Percentiles rank a stretch among this genome's conserved stretches.
phyloP scores from a whole-genome alignment of 2,329 filamentous ascomycete genomes.

The Exophiala dermatitidis region DNA sequence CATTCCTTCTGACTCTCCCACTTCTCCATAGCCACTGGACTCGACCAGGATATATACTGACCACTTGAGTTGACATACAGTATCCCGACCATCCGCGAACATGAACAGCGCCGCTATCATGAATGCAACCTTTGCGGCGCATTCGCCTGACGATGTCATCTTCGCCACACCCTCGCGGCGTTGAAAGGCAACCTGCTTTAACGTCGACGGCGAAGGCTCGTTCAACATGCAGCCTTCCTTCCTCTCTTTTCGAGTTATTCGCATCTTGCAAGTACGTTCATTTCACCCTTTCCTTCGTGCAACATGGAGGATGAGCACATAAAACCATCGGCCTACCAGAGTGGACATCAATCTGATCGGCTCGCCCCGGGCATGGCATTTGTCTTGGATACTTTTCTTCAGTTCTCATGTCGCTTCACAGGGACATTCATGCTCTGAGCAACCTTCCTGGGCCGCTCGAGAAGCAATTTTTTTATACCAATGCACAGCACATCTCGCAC shows the following conservation, averaged over 20 bases:
- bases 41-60: neutral
- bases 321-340: too few relatives aligned
- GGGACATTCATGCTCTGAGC: too few relatives aligned
- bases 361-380: too few relatives aligned
- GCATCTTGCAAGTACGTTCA: too few relatives aligned
- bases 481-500: too few relatives aligned
- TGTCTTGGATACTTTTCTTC: too few relatives aligned
- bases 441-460: too few relatives aligned
- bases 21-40: neutral
- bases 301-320: too few relatives aligned
- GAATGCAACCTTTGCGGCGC: neutral
- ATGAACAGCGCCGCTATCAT: neutral
- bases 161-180: conserved; percentile 11
- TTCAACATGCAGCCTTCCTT: neutral
- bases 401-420: too few relatives aligned
- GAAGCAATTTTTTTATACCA: too few relatives aligned
- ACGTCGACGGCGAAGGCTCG: neutral
- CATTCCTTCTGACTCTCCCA: neutral
- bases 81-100: neutral
- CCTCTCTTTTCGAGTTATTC: neutral
- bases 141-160: conserved; percentile 14
- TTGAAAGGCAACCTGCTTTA: neutral
- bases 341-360: too few relatives aligned
- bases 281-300: too few relatives aligned
- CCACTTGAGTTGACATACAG: neutral